Conservation (phyloP, 495 filamentous ascomycete species). For the Lasiosphaeria hispida region DNA sequence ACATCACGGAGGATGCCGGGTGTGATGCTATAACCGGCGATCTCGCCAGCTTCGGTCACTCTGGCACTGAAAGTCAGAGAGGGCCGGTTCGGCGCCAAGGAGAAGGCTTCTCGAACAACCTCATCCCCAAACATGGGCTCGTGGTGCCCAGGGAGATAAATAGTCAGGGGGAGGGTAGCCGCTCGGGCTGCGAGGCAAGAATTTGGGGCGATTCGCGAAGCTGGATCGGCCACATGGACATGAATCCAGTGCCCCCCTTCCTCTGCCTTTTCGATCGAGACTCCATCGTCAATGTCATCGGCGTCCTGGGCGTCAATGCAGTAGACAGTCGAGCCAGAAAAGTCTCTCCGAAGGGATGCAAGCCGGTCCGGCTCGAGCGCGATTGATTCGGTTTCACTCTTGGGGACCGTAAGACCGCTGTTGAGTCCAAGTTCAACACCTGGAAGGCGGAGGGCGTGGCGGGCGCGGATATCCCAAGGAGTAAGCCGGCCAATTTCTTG, state of each 20-base stretch:
- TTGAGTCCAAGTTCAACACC: constrained; percentile 45
- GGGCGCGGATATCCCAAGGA: constrained; percentile 75
- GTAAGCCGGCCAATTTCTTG: constrained; percentile 81
- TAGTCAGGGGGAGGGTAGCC: constrained; percentile 56
- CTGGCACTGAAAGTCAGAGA: constrained; percentile 81
- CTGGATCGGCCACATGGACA: constrained; percentile 89
- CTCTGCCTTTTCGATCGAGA: constrained; percentile 70
- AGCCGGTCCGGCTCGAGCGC: constrained; percentile 45
- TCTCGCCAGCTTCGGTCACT: constrained; percentile 58
- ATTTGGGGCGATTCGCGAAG: constrained; percentile 67
- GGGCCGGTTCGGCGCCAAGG: constrained; percentile 62
- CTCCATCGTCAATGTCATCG: constrained; percentile 82
- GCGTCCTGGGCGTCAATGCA: constrained; percentile 76
- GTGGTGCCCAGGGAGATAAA: constrained; percentile 73
- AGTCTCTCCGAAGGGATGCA: constrained; percentile 63
- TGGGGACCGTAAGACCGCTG: constrained; percentile 31
- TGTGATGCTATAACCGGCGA: constrained; percentile 67
- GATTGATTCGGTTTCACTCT: constrained; percentile 28
- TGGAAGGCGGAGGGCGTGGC: constrained; percentile 60
- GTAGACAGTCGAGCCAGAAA: constrained; percentile 68
- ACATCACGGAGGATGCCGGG: constrained; percentile 73
- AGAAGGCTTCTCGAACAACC: constrained; percentile 61
- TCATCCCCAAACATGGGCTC: constrained; percentile 70
- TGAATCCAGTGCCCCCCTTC: constrained; percentile 76
- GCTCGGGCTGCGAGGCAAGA: constrained; percentile 63